Evolutionary conservation across 805 yeast genomes (phyloP), one percentile per base, ranked within the genome.

Genomic region (Saccharomyces paradoxus): DNA sequence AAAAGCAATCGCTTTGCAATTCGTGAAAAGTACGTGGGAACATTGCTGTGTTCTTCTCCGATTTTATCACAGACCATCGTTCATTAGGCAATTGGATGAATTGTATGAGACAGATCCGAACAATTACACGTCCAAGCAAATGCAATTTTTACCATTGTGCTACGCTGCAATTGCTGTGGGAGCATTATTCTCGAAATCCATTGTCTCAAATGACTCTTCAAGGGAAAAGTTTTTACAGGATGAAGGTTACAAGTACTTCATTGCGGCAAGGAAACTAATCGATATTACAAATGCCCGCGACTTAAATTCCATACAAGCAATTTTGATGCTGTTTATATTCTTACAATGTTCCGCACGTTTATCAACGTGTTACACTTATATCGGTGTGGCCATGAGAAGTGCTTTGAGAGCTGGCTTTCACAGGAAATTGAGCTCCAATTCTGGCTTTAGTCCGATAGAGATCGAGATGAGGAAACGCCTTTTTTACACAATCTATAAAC

Each of bases 91-190:
- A 62, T 76, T 90, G 41, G 89, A 88, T 60, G 79, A 83, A 54
- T 72, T 89, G 27, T 89, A 89, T 68, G 86, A 84, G 50, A 79
- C 91, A 1, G 92, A 86, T 60, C 92, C 95, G 0, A 76, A 78
- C 14, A 81, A 83, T 56, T 89, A 87, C 69, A 79, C 91, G 2
- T 84, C 86, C 61, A 78, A 86, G 55, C 95, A 89, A 67, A 87
- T 84, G 64, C 80, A 85, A 62, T 87, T 89, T 62, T 70, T 89
- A 53, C 96, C 96, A 0, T 75, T 89, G 57, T 82, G 89, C 53
- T 89, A 89, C 68, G 84, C 94, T 0, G 87, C 87, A 5, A 80
- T 89, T 74, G 96, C 96, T 0, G 88, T 89, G 52, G 96, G 96
- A 21, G 87, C 89, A 1, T 72, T 89, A 48, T 89, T 89, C 59